Conservation (phyloP, 495 filamentous ascomycete genomes). For the Letharia columbiana region DNA sequence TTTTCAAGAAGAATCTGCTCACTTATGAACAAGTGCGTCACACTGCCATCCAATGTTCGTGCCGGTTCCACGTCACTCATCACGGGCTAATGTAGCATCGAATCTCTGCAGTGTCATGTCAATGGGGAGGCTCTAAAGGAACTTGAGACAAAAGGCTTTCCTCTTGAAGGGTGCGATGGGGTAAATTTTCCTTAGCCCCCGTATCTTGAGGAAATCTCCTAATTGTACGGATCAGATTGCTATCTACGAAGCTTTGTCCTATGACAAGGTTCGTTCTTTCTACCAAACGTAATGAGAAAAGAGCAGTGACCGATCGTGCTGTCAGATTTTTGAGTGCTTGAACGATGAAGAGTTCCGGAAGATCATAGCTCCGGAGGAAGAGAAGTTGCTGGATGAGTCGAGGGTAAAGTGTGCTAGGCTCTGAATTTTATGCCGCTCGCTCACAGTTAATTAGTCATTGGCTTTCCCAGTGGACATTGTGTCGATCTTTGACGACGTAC, state of each 20-base stretch:
- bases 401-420: background rate
- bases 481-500: slow-evolving; percentile 7
- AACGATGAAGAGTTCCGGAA: slow-evolving; percentile 8
- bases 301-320: background rate
- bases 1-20: slow-evolving; percentile 12
- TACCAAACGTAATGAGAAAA: background rate
- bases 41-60: background rate
- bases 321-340: slow-evolving; percentile 6
- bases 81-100: background rate
- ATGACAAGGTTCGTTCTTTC: background rate
- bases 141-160: background rate
- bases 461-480: slow-evolving; percentile 7
- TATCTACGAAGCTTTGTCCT: slow-evolving; percentile 6
- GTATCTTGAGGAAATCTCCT: background rate
- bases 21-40: slow-evolving; percentile 13
- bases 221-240: background rate
- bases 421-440: background rate
- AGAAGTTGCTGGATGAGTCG: slow-evolving; percentile 5
- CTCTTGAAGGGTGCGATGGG: slow-evolving; percentile 5
- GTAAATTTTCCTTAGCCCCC: background rate
- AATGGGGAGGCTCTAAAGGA: background rate
- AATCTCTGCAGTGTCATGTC: background rate
- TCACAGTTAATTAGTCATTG: slow-evolving; percentile 2
- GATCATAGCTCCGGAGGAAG: slow-evolving; percentile 6
- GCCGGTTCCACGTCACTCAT: background rate